Evolutionary conservation across 768 basidiomycete species (phyloP), one percentile per base, ranked within the genome.

Genomic region (Phanerodontia chrysosporium): DNA sequence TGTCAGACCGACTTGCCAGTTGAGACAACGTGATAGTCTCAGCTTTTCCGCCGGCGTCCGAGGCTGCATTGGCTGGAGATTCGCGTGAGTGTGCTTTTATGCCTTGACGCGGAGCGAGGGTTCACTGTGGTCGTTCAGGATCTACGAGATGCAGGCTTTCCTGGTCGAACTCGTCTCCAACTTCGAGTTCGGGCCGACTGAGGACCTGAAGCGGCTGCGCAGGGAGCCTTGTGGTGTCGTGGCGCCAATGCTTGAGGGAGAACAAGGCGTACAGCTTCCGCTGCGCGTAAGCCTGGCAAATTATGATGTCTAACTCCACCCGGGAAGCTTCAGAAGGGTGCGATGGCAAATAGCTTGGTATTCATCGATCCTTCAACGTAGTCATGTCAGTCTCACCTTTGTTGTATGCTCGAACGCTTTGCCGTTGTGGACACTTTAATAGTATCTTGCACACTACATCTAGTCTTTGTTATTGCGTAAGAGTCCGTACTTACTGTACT

Each of bases 121-220:
- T 18, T 39, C 24, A 16, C n/a, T 44, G 25, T 4, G 22, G 2
- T 18, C n/a, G n/a, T n/a, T 35, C 52, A 68, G 67, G 46, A 51
- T 68, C 7, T 62, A 68, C 61, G 83, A 87, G 66, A 66, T 85
- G 18, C 85, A 86, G 62, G 75, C 79, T 0, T 84, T 87, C 69
- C 64, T 85, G 21, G 75, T 81, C 28, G 83, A 85, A 64, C 72
- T 83, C 25, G 58, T 86, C 44, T 69, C 75, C 30, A 75, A 80
- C 63, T 83, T 86, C 63, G 79, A 85, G 62, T 81, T 86, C 59
- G 60, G 65, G 45, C 64, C 67, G 58, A 73, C 73, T 18, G 68
- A 72, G 3, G 66, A 64, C 22, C 58, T 65, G 22, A 63, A 68
- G 39, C 66, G 57, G 35, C 58, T 79, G 35, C 53, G 66, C 14